phyloP scores from a whole-genome alignment of 805 yeast genomes.

The Candida endomychidarum region DNA sequence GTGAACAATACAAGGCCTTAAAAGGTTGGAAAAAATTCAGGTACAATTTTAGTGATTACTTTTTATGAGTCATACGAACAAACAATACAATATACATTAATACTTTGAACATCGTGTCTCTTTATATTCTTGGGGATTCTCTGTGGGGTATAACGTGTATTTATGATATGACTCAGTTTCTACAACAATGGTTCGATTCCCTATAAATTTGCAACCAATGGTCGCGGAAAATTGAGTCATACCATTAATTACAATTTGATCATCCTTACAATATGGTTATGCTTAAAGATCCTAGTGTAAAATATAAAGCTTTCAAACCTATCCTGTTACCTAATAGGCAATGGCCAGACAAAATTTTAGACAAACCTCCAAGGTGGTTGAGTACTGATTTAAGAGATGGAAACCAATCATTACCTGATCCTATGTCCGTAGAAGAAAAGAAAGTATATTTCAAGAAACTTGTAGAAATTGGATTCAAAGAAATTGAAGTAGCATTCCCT shows the following conservation, averaged over 20 bases:
- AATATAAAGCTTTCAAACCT: conserved; percentile 59
- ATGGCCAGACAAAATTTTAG: conserved; percentile 65
- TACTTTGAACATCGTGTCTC: background rate
- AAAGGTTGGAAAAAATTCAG: conserved; percentile 45
- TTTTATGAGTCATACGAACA: conserved; percentile 19
- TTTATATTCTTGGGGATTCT: too few relatives aligned
- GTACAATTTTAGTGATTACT: conserved; percentile 28
- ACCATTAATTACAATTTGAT: background rate
- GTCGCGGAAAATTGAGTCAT: conserved; percentile 2
- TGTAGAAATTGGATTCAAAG: conserved; percentile 74
- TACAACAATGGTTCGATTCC: too few relatives aligned
- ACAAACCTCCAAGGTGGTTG: conserved; percentile 75
- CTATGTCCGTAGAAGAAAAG: conserved; percentile 81
- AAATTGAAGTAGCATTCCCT: conserved; percentile 82
- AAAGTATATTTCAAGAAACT: conserved; percentile 66
- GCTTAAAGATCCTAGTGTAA: conserved; percentile 60
- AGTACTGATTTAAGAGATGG: conserved; percentile 85
- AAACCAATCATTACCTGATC: conserved; percentile 82
- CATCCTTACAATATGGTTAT: conserved; percentile 18
- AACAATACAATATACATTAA: background rate
- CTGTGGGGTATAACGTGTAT: too few relatives aligned
- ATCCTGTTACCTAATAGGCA: conserved; percentile 58
- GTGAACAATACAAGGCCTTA: conserved; percentile 37
- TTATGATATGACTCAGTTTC: too few relatives aligned
- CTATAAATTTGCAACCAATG: conserved; percentile 5